Base-by-base conservation (phyloP, 2,329 filamentous ascomycete species). In the Fusarium heterosporum region DNA sequence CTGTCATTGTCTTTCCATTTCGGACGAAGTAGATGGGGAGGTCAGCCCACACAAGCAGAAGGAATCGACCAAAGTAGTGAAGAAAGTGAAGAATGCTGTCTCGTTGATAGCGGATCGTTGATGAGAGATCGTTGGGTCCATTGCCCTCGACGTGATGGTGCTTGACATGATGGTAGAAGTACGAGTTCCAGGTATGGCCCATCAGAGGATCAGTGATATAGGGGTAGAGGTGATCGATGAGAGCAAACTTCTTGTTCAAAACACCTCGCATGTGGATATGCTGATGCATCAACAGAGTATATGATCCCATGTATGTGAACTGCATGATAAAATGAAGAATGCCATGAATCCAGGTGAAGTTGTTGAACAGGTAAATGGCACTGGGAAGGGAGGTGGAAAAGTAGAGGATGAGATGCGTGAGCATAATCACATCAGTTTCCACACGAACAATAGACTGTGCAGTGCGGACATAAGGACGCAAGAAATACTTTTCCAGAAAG, bases 111-210 rank as follows among this genome's bases (percentile, higher is more conserved):
- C 89, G 85, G 36, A 95, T 85, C 1, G 92, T 95, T 0, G 90
- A 91, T 2, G 89, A 92, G 1, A 93, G 82, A 72, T 95, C 92
- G 45, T 89, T 84, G 0, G 91, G 90, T 0, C 92, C 92, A 71
- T 95, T 95, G 64, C 88, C 90, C 78, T 94, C 92, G 55, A 94
- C 88, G 68, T 95, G 92, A 74, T 95, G 92, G 73, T 93, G 91
- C 81, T 95, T 95, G 74, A 94, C 90, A 72, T 95, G 92, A 74
- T 95, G 92, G 74, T 93, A 94, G 75, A 86, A 95, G 79, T 95
- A 95, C 3, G 89, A 90, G 78, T 95, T 93, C 90, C 91, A 93
- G 0, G 91, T 93, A 73, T 95, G 92, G 12, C 92, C 92, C 86
- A 93, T 90, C 56, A 95, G 78, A 0, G 91, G 91, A 69, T 93